Evolutionary conservation across 768 basidiomycete species (phyloP).

Genomic region (Suillus brevipes): DNA sequence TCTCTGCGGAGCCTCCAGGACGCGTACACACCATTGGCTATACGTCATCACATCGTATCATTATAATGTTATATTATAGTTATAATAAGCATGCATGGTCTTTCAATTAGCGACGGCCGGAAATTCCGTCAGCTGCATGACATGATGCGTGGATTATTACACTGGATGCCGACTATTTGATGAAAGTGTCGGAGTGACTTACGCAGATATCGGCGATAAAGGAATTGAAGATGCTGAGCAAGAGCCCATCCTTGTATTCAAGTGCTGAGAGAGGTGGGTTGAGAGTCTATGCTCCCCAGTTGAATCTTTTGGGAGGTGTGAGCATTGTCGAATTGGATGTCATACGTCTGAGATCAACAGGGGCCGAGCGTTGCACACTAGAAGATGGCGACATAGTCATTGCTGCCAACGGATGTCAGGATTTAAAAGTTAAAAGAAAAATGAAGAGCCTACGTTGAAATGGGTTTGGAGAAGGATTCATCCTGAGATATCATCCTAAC

Average conservation of each 20-base stretch:
- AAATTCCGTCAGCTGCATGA: too few species aligned
- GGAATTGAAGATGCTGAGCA: slow-evolving; percentile 75
- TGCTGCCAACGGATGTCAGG: slow-evolving; percentile 11
- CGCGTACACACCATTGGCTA: slow-evolving; percentile 24
- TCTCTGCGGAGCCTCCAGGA: slow-evolving; percentile 31
- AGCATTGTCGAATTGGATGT: slow-evolving; percentile 49
- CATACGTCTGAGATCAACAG: slow-evolving; percentile 56
- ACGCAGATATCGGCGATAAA: slow-evolving; percentile 79
- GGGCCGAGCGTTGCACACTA: slow-evolving; percentile 29
- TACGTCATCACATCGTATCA: too few species aligned
- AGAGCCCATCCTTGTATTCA: slow-evolving; percentile 55
- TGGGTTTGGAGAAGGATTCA: slow-evolving; percentile 14
- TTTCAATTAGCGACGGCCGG: too few species aligned
- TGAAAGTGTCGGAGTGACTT: slow-evolving; percentile 21
- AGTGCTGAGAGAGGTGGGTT: slow-evolving; percentile 48
- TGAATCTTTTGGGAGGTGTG: slow-evolving; percentile 28
- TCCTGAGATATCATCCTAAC: too few species aligned
- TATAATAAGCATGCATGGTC: too few species aligned
- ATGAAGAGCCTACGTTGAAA: slow-evolving; percentile 19
- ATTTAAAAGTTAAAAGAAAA: background rate
- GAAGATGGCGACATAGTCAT: slow-evolving; percentile 16
- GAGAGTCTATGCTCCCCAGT: slow-evolving; percentile 41
- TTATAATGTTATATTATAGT: too few species aligned
- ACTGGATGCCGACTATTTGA: too few species aligned
- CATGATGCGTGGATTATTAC: too few species aligned